Evolutionary conservation across 2,329 filamentous ascomycete species (phyloP), one percentile per base, ranked within the genome.

Genomic region (Fusarium nisikadoi): DNA sequence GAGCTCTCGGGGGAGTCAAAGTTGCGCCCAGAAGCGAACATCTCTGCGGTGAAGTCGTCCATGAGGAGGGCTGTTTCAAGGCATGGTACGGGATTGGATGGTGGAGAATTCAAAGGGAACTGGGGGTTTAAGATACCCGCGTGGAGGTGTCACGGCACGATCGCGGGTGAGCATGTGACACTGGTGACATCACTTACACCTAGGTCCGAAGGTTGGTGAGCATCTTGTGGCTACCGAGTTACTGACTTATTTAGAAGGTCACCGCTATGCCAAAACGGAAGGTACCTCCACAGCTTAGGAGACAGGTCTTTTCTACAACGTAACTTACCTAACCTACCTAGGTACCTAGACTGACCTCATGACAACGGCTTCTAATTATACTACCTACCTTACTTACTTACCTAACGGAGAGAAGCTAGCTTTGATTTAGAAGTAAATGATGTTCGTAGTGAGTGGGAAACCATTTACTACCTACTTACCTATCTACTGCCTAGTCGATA

Each of bases 11-110:
- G 52, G 16, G 67, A 64, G 36, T 73, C 72, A 56, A 77, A 70
- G 46, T 78, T 67, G 55, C 77, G 73, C 29, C 73, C 64, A 62
- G 76, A 69, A 62, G 78, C 76, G 41, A 81, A 74, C 39, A 81
- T 74, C 49, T 83, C 80, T 55, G 79, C 73, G 39, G 82, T 79
- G 70, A 83, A 81, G 68, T 84, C 81, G 65, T 84, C 82, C 81
- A 85, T 84, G 39, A 56, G 56, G 35, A 62, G 35, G 45, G 43
- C 50, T 58, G 36, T 36, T 53, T 71, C 68, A 75, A 72, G 70
- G 71, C 74, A 77, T 75, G 50, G 45, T 65, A 59, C 49, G 50
- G 60, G 65, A 57, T 60, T 55, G 23, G 47, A 64, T 43, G 27
- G 61, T 65, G 54, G 56, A 58, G 65, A 56, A 49, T 65, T 58